Evolutionary conservation across 208 protist genomes (phyloP).

Genomic region (Hexamita inflata): DNA sequence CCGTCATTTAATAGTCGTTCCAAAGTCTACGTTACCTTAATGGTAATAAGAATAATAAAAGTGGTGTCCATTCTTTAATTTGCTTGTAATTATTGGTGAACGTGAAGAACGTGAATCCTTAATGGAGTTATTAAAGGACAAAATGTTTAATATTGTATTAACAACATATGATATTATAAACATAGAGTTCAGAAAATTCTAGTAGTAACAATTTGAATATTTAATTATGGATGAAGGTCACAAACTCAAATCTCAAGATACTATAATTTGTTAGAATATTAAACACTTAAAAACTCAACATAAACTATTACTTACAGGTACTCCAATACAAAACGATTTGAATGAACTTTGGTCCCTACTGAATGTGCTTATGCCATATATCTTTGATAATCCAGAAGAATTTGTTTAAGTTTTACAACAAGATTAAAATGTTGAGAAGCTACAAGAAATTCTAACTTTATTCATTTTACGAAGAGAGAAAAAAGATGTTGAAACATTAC

Average conservation of each 20-base stretch:
- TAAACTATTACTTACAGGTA: slow-evolving; percentile 84
- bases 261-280: background rate
- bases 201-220: slow-evolving; percentile 51
- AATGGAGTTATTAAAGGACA: slow-evolving; percentile 19
- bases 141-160: slow-evolving; percentile 70
- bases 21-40: slow-evolving; percentile 71
- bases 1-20: slow-evolving; percentile 50
- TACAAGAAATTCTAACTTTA: background rate
- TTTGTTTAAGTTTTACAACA: slow-evolving; percentile 15
- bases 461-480: slow-evolving; percentile 21
- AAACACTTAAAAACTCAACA: slow-evolving; percentile 26
- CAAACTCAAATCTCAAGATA: slow-evolving; percentile 12
- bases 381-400: slow-evolving; percentile 28
- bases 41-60: slow-evolving; percentile 81
- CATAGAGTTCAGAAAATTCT: slow-evolving; percentile 65
- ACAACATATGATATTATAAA: slow-evolving; percentile 87
- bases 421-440: no score
- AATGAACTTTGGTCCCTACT: slow-evolving; percentile 91
- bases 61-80: slow-evolving; percentile 74
- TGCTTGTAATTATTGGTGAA: slow-evolving; percentile 73
- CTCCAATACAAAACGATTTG: slow-evolving; percentile 85
- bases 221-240: slow-evolving; percentile 34
- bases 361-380: slow-evolving; percentile 79
- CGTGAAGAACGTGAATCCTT: slow-evolving; percentile 63
- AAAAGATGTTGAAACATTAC: slow-evolving; percentile 22